Conservation (phyloP, 73 alveolate species). For the Uronychia setigera region DNA sequence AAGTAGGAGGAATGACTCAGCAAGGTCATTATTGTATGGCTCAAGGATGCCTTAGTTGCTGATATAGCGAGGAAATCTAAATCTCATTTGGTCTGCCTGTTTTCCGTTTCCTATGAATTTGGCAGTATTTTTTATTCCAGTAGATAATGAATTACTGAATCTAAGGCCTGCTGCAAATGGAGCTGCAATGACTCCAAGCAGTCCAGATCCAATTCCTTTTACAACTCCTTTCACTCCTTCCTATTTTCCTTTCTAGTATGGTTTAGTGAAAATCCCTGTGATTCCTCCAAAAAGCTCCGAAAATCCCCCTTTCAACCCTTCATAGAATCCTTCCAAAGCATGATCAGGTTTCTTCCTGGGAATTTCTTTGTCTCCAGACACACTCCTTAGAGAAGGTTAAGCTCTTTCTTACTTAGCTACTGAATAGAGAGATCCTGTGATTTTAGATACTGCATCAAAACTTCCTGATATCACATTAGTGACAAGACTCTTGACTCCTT, state of each 20-base stretch:
- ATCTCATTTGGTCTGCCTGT: constrained; percentile 75
- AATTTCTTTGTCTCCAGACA: constrained; percentile 77
- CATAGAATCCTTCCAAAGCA: constrained; percentile 71
- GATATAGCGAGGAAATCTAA: constrained; percentile 89
- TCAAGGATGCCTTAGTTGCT: constrained; percentile 68
- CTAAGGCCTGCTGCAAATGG: constrained; percentile 88
- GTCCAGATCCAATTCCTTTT: constrained; percentile 87
- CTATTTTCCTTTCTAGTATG: constrained; percentile 80
- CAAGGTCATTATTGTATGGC: constrained; percentile 82
- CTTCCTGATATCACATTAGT: constrained; percentile 79
- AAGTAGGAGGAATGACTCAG: constrained; percentile 75
- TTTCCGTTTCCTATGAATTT: constrained; percentile 70
- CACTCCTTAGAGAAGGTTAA: too few relatives aligned
- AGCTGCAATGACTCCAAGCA: constrained; percentile 82
- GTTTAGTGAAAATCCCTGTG: constrained; percentile 84
- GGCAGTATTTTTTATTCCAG: constrained; percentile 83
- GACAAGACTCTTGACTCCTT: constrained; percentile 83
- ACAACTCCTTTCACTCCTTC: constrained; percentile 90
- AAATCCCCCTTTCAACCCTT: constrained; percentile 88
- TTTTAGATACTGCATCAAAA: constrained; percentile 86
- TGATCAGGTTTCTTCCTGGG: constrained; percentile 83
- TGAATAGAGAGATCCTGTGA: constrained; percentile 89
- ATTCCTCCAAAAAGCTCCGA: constrained; percentile 83
- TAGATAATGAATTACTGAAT: constrained; percentile 71
- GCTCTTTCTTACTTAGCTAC: constrained; percentile 69